Base-by-base conservation (phyloP, 2,329 filamentous ascomycete species). In the Penicillium capsulatum region DNA sequence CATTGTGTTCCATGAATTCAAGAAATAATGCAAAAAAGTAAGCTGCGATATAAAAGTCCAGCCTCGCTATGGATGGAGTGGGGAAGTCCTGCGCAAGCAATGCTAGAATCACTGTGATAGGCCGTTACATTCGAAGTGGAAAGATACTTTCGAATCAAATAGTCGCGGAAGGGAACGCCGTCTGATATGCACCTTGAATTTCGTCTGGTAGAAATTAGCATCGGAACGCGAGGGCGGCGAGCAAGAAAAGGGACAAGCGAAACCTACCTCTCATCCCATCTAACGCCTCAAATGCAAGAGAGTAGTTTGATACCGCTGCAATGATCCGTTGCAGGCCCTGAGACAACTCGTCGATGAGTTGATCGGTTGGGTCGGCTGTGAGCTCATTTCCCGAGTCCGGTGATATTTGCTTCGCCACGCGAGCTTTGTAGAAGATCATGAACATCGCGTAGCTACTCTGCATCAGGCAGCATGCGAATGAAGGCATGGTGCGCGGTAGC, bases 391-490 rank as follows among this genome's bases (percentile, higher is more conserved):
- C 48, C 8, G 47, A 47, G 8, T 58, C 57, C 1, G 53, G 52
- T 1, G 55, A 53, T 5, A 57, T 36, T 17, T 63, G 57, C 27
- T 63, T 65, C 32, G 59, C 54, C n/a, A 66, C 59, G 9, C 62
- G 60, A 7, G 62, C 60, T 41, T 68, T 69, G 47, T 67, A 68
- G 38, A 63, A 69, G 6, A 70, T 57, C 68, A 71, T 72, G 11
- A 71, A 52, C 57, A 71, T 60, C 4, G 67, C 67, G 42, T 72
- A 72, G 43, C 67, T 70, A 28, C 65, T 64, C 45, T 71, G 68
- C 67, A 71, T 70, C 6, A 69, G 57, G 43, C 69, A 72, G 51
- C 67, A 70, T 15, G 68, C 67, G 42, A 71, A 71, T 0, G 65
- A 67, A 1, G 69, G 69, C 67, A 71, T 70, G 2, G 68, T 70